Evolutionary conservation across 768 basidiomycete species (phyloP).

Genomic region (Roridomyces roridus): DNA sequence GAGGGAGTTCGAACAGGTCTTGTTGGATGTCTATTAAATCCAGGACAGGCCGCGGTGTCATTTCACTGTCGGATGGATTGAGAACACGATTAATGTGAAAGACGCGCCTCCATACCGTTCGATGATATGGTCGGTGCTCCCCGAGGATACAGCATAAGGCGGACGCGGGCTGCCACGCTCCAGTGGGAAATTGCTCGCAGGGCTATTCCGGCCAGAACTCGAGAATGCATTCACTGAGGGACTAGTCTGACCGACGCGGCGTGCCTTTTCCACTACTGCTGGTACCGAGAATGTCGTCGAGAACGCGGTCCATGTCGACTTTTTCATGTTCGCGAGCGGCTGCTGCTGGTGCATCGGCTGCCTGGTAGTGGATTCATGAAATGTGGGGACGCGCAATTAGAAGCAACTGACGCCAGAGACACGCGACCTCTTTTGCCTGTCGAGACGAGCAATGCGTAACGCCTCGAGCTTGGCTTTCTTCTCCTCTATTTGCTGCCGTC

Average conservation of each 20-base stretch:
- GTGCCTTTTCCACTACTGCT: constrained; percentile 67
- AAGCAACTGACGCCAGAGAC: constrained; percentile 41
- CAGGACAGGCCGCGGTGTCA: constrained; percentile 69
- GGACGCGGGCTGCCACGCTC: constrained; percentile 44
- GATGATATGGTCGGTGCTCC: constrained; percentile 66
- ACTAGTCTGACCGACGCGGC: constrained; percentile 62
- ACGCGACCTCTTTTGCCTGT: constrained; percentile 58
- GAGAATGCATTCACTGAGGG: constrained; percentile 32
- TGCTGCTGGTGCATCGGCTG: constrained; percentile 41
- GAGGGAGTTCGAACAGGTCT: constrained; percentile 89
- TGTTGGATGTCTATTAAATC: constrained; percentile 90
- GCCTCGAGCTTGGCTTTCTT: constrained; percentile 90
- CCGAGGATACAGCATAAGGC: constrained; percentile 23
- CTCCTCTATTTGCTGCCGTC: constrained; percentile 88
- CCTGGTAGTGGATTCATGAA: constrained; percentile 31
- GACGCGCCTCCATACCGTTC: constrained; percentile 59
- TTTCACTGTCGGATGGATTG: constrained; percentile 44
- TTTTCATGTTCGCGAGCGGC: constrained; percentile 54
- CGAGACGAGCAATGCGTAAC: constrained; percentile 77
- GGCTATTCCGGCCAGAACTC: constrained; percentile 68
- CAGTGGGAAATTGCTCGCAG: constrained; percentile 68
- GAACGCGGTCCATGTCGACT: constrained; percentile 71
- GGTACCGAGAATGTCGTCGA: constrained; percentile 58
- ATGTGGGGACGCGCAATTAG: not conserved
- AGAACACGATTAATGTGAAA: not conserved